phyloP scores from a whole-genome alignment of 495 filamentous ascomycete genomes.

The Neurospora tetraspora region DNA sequence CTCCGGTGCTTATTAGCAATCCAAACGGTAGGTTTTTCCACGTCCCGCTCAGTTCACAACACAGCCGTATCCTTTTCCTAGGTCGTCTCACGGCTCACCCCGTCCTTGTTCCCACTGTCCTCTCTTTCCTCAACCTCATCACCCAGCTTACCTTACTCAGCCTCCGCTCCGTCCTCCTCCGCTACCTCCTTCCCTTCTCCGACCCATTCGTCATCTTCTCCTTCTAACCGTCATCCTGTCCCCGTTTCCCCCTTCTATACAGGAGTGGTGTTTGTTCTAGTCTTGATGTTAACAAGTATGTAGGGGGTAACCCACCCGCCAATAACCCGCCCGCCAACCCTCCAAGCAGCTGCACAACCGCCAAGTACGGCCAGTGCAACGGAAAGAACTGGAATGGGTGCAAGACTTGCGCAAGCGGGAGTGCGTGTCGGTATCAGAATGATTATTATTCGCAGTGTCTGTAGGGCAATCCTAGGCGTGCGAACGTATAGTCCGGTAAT shows the following conservation, averaged over 20 bases:
- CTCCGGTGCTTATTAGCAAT: slow-evolving; percentile 19
- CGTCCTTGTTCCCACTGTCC: not conserved
- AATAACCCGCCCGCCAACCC: not conserved
- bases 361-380: slow-evolving; percentile 38
- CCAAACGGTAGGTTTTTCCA: slow-evolving; percentile 4
- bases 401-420: slow-evolving; percentile 30
- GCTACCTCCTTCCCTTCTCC: not conserved
- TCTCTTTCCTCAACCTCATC: not conserved
- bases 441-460: slow-evolving; percentile 40
- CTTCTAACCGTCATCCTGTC: not conserved
- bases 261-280: not conserved
- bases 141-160: not conserved
- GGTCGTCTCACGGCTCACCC: not conserved
- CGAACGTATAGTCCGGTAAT: not conserved
- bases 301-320: not conserved
- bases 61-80: not conserved
- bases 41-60: not conserved
- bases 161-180: not conserved
- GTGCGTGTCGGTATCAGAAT: slow-evolving; percentile 35
- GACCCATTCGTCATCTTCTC: not conserved
- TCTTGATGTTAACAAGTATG: not conserved
- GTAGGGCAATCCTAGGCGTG: slow-evolving; percentile 1
- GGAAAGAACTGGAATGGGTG: slow-evolving; percentile 37
- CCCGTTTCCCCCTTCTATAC: not conserved
- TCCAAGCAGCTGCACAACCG: slow-evolving; percentile 13